Base-by-base conservation (phyloP, 352 stramenopile species). In the Globisporangium solare region DNA sequence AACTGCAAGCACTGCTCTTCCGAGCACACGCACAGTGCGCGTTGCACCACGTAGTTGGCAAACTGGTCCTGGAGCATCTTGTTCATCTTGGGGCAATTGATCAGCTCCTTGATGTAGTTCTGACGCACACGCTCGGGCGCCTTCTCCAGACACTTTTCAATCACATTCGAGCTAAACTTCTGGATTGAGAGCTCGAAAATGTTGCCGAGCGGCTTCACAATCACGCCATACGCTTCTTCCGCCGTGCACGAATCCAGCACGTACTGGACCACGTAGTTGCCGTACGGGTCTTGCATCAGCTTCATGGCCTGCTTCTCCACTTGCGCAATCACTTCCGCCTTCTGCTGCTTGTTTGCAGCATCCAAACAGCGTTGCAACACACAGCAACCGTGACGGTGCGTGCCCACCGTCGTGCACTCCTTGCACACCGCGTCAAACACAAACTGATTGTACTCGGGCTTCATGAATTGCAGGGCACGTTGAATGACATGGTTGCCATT, bases 91-190 rank as follows among this genome's bases (percentile, higher is more conserved):
- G 76, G 74, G 48, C 79, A 91, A 31, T 53, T 66, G 53, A 79
- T 92, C 54, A 92, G 82, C 57, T 94, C 84, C 20, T 83, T 65
- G 41, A 92, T 74, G 70, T 91, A 92, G 51, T 79, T 74, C 66
- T 86, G 74, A 8, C 79, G 78, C 56, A 94, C 73, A 50, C 70
- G 68, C 57, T 87, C 76, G 2, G 84, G 81, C 1, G 93, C 96
- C 58, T 97, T 95, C 70, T 98, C 93, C 27, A 99, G 76, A 61
- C 96, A 99, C 72, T 99, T 99, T 63, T 99, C 97, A 70, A 99
- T 98, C 35, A 99, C 96, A 68, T 99, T 99, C 47, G 92, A 98
- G 56, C 89, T 98, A 64, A 99, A 99, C 66, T 99, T 99, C 67
- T 99, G 97, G 58, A 98, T 92, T 51, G 95, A 97, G 4, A 99